Base-by-base conservation (phyloP, 2,329 filamentous ascomycete genomes). In the Cryphonectria nitschkei region DNA sequence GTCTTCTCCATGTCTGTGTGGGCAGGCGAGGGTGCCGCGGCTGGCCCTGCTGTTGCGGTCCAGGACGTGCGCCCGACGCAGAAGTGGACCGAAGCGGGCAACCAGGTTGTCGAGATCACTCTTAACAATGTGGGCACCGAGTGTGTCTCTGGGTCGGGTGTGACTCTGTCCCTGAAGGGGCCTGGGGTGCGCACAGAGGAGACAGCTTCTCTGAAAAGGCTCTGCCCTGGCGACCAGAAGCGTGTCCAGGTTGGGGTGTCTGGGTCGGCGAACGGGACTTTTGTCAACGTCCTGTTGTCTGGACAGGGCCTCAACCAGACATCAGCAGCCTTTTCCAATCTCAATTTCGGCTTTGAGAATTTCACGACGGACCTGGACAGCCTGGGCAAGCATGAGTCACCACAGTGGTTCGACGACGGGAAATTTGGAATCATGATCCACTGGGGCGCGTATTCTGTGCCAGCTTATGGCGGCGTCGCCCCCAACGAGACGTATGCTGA, bases 181-280 rank as follows among this genome's bases (percentile, higher is more conserved):
- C 65, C 75, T 4, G 80, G 80, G 0, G 84, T 89, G 75, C 81
- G 78, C 56, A 81, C 83, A 0, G 82, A 84, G 9, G 81, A 85
- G 37, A 71, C 77, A 0, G 81, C 78, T 0, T 71, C 73, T n/a
- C 69, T 84, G 39, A 82, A 80, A 72, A 76, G 83, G 6, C 75
- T 85, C 11, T 81, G 82, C 39, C 82, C 83, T 0, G 83, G 83
- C 1, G 83, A 85, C 68, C 82, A 84, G 70, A 82, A 82, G 65
- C 75, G 78, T 26, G 77, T 82, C 0, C 75, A 78, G 29, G 74
- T 84, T 19, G 81, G 80, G 0, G 80, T 83, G 14, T 65, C 58
- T 29, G 72, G 72, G 7, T 43, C 60, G 3, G 64, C 70, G 4
- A 75, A 75, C n/a, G 78, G 80, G 2, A 73, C 73, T 4, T 76